These are phyloP conservation scores for Phlebiopsis flavidoalba DNA, from an alignment of 768 basidiomycete genomes.

Conservation along the genomic window DNA sequence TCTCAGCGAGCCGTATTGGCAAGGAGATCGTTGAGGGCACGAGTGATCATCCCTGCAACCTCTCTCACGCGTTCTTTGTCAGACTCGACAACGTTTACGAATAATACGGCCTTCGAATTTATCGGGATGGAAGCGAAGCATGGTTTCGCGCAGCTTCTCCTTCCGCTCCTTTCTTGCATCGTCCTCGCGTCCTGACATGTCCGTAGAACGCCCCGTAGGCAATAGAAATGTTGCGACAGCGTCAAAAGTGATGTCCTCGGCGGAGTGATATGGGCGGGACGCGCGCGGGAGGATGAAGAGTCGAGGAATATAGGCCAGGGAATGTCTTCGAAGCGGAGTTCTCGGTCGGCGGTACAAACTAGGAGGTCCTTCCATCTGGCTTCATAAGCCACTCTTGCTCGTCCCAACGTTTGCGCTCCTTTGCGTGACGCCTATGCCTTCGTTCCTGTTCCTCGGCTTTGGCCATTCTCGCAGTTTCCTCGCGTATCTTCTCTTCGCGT, in stretches of 20 bases:
- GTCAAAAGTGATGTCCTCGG: slow-evolving; percentile 51
- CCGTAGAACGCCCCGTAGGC: slow-evolving; percentile 15
- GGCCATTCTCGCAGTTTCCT: slow-evolving; percentile 48
- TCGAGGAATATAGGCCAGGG: slow-evolving; percentile 58
- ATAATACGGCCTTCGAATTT: slow-evolving; percentile 77
- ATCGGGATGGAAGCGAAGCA: slow-evolving; percentile 76
- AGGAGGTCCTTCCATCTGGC: slow-evolving; percentile 51
- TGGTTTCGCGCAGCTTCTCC: slow-evolving; percentile 61
- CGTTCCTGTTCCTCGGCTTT: slow-evolving; percentile 49
- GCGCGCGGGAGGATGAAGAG: neutral
- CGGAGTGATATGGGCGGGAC: slow-evolving; percentile 12
- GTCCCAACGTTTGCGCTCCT: slow-evolving; percentile 36
- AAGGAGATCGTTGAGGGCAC: slow-evolving; percentile 57
- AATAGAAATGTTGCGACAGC: slow-evolving; percentile 57
- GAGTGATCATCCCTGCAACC: slow-evolving; percentile 58
- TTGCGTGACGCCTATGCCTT: slow-evolving; percentile 42
- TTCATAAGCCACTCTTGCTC: slow-evolving; percentile 53
- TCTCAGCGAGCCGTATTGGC: neutral
- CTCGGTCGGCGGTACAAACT: slow-evolving; percentile 16
- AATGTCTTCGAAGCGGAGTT: slow-evolving; percentile 52
- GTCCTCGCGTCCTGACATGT: slow-evolving; percentile 12
- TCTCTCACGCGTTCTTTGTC: slow-evolving; percentile 51
- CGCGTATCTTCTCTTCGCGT: slow-evolving; percentile 47
- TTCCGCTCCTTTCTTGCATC: slow-evolving; percentile 41
- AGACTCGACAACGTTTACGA: slow-evolving; percentile 36